phyloP scores from a whole-genome alignment of 129 eudicot species.

The Sambucus nigra region DNA sequence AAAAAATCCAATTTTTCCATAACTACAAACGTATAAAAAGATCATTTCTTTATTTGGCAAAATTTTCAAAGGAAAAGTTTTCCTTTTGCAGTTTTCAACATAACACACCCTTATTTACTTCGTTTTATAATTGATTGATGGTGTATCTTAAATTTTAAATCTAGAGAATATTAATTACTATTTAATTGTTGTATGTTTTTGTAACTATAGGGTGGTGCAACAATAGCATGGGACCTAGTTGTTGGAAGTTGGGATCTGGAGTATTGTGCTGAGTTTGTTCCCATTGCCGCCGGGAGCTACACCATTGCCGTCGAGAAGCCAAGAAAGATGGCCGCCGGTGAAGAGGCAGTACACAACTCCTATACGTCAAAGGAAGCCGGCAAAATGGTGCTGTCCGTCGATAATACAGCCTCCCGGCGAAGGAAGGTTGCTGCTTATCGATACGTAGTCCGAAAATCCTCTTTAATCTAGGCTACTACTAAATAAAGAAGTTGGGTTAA shows the following conservation, averaged over 20 bases:
- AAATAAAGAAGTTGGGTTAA: background rate
- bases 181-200: background rate
- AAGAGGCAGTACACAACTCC: conserved; percentile 73
- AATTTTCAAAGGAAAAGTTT: no score
- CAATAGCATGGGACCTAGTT: conserved; percentile 80
- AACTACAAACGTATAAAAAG: no score
- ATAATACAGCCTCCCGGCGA: conserved; percentile 58
- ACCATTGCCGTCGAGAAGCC: conserved; percentile 68
- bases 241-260: conserved; percentile 98
- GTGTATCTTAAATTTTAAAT: background rate
- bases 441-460: conserved; percentile 61
- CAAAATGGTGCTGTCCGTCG: conserved; percentile 73
- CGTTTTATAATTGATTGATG: background rate
- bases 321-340: conserved; percentile 34
- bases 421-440: conserved; percentile 84
- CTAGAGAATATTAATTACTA: no score
- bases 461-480: background rate
- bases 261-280: conserved; percentile 74
- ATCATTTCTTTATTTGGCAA: no score
- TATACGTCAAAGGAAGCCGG: conserved; percentile 65
- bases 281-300: conserved; percentile 56
- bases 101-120: background rate
- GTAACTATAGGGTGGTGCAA: conserved; percentile 57
- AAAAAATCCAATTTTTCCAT: no score
- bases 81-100: background rate